A percentile compares a stretch with the other conserved stretches of the same genome.
These are phyloP conservation scores for Cladophialophora exuberans DNA, from an alignment of 2,329 filamentous ascomycete species.

Conservation along the genomic window DNA sequence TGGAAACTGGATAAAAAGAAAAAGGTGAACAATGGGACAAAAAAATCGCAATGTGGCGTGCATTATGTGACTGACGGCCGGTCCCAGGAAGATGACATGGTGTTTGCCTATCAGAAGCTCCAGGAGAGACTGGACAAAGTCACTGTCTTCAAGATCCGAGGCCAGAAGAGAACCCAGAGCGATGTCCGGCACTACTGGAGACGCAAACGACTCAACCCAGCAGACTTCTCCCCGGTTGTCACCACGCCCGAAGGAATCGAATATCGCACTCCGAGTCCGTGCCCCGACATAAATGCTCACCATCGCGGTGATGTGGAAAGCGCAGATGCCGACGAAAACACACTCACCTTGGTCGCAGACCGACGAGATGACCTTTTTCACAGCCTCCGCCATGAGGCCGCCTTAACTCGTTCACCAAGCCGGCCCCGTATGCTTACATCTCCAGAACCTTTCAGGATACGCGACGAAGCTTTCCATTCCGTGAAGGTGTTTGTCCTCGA, in stretches of 20 bases:
- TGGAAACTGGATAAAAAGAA: background rate
- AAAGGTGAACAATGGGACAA: too few relatives aligned
- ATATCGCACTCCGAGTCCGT: slow-evolving; percentile 2
- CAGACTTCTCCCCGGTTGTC: background rate
- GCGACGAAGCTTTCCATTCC: background rate
- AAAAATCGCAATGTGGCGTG: background rate
- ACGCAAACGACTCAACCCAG: background rate
- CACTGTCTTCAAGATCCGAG: background rate
- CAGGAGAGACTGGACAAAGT: background rate
- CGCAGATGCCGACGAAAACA: background rate
- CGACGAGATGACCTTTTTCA: background rate
- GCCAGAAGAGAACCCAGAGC: background rate
- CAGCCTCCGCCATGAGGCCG: too few relatives aligned
- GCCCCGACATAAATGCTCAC: background rate
- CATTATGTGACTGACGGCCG: background rate
- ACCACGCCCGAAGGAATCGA: background rate
- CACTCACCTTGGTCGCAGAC: background rate
- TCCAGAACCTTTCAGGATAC: background rate
- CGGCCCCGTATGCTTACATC: background rate
- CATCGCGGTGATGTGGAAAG: background rate
- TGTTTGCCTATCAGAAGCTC: slow-evolving; percentile 5
- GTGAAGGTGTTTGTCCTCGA: slow-evolving; percentile 2
- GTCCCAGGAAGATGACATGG: background rate
- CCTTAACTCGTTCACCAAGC: background rate
- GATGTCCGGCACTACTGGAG: background rate